Base-by-base conservation (phyloP, 805 yeast genomes). In the Nakazawaea wickerhamii region DNA sequence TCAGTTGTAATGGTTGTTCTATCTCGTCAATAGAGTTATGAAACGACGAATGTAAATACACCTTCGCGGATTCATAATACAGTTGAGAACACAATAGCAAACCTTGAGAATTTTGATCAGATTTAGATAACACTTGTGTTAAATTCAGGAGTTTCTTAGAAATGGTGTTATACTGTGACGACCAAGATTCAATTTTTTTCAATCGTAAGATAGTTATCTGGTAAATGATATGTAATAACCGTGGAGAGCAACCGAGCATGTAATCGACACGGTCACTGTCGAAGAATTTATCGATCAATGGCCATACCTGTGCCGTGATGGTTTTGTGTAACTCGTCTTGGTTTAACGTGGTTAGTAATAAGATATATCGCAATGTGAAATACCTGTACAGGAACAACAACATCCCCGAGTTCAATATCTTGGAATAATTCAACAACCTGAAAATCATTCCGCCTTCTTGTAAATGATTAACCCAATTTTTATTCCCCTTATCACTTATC, bases 191-290 rank as follows among this genome's bases (percentile, higher is more conserved):
- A 5, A 27, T 31, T 3, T 43, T 33, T 2, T 30, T 15, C 32
- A 53, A 48, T 31, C 51, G 53, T 7, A 55, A 41, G 30, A 44
- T 45, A 5, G 55, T 48, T 4, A 57, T 41, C n/a, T 51, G 42
- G 35, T 55, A 50, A 19, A 60, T 55, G 3, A 50, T 38, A 38
- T 49, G 39, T 3, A 60, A 39, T 11, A 62, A 48, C 33, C 50
- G 38, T 2, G 66, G 64, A 0, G 66, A 59, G 43, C 65, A 60
- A 4, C 67, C 66, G 47, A 58, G 54, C 57, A 61, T 52, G 30
- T 59, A 59, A 37, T 62, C 67, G 10, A 61, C 50, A 4, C 39
- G 36, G 20, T 50, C 50, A 28, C 36, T 45, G n/a, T 51, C 50
- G 43, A 58, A 62, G 22, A 59, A 48, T 3, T 27, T 21, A 7